Percentiles rank a stretch among this genome's conserved stretches.
Conservation (phyloP, 169 alveolate genomes). For the Toxoplasma gondii region DNA sequence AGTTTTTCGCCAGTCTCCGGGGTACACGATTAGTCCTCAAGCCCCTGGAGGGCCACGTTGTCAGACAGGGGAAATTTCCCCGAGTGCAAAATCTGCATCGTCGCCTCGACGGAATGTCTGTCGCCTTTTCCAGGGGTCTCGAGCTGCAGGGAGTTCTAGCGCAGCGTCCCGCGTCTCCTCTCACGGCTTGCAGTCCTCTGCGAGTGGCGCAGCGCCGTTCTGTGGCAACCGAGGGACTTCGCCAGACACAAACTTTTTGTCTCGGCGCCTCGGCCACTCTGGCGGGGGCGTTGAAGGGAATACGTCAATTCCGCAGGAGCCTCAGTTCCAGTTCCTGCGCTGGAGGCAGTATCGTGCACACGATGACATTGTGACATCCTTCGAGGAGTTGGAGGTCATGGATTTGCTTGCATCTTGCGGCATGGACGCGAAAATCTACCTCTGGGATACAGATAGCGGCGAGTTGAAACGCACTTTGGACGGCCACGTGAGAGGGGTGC, state of each 20-base stretch:
- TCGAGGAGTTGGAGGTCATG: background rate
- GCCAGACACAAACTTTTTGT: background rate
- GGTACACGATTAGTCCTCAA: no score
- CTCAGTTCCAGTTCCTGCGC: background rate
- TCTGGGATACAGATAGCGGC: constrained; percentile 10
- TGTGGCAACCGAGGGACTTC: background rate
- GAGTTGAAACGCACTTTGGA: constrained; percentile 29
- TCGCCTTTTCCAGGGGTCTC: background rate
- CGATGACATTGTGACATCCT: background rate
- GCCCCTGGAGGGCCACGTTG: background rate
- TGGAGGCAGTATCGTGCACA: constrained; percentile 26
- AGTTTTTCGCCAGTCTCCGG: no score
- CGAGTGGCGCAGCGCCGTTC: background rate
- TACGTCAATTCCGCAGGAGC: constrained; percentile 4
- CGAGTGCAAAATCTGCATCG: background rate
- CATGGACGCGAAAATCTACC: constrained; percentile 12
- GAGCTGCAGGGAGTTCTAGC: background rate
- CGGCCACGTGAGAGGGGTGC: background rate
- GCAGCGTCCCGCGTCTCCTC: background rate
- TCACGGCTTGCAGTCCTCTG: background rate
- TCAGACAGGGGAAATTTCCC: background rate
- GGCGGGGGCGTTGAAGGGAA: constrained; percentile 55
- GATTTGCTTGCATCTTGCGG: constrained; percentile 37
- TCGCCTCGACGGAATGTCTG: background rate
- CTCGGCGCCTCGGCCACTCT: background rate